Evolutionary conservation across 2,329 filamentous ascomycete genomes (phyloP), one percentile per base, ranked within the genome.

Genomic region (Nemania sp.): DNA sequence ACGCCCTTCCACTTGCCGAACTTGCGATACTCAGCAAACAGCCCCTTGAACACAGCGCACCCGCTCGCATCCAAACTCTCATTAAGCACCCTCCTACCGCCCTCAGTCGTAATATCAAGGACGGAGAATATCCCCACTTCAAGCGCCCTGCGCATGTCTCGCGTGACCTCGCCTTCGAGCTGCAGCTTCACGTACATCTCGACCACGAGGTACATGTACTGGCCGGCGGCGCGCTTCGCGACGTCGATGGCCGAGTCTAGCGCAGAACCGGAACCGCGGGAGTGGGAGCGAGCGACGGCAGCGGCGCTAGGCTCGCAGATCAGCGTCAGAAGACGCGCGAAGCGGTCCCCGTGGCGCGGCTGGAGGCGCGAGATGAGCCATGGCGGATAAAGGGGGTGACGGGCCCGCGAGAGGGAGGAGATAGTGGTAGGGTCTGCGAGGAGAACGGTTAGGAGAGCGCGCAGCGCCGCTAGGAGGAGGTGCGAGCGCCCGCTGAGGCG

Each of bases 1-100:
- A 84, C 76, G 28, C 81, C 82, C 46, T 72, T 82, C 82, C 83
- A 86, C 73, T 84, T 85, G 36, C 83, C 83, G 73, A 85, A 86
- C 69, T 77, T 82, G 66, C 75, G 75, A 66, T 83, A 87, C 67
- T 79, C 74, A 64, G 77, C 80, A 58, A 79, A 85, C 74, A 86
- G 73, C 54, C 80, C 78, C 60, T 75, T 75, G 67, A 86, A 76
- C 23, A 87, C 77, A 1, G 80, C 82, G 56, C 84, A 73, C 6
- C 83, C 83, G 59, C 78, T 81, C 3, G 72, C 74, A 64, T 86
- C 83, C 70, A 86, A 75, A 23, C 75, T 76, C 59, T 86, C 83
- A 61, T 81, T 83, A 52, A 86, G 68, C 22, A 83, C 76, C 67
- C 78, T 79, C 63, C 81, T 72, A 40, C 74, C 75, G 52, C 82